Base-by-base conservation (phyloP, 306 rosid genomes). In the Begonia fuchsioides region DNA sequence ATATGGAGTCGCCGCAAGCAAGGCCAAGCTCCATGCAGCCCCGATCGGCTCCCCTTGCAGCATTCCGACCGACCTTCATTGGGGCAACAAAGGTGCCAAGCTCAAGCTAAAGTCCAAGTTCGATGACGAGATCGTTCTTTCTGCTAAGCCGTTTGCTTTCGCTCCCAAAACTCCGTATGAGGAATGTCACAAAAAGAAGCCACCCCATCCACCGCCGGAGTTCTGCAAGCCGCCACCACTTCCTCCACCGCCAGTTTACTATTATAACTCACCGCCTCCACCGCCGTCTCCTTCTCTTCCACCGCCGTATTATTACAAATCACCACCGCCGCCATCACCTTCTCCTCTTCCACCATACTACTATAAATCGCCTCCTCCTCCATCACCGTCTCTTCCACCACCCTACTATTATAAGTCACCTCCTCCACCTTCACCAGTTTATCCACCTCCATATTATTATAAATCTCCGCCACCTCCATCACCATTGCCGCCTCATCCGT, bases 141-240 rank as follows among this genome's bases (percentile, higher is more conserved):
- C 19, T 8, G 78, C 95, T 11, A 76, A 71, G 62, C 76, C 95
- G 47, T 88, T 88, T 62, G 96, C 95, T 8, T 88, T 80, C 67
- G 95, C 90, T 49, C 70, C 96, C 0, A 81, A 81, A 75, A 76
- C 65, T 35, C 90, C 79, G 41, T 68, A 65, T 49, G 14, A 76
- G 50, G 83, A 83, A 60, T 88, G 96, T 47, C 39, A 57, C 1
- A 78, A 83, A 55, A 56, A 57, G 2, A 61, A 67, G 60, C 87
- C 96, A 10, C 44, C 55, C 9, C 53, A 75, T 14, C 93, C 87
- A 14, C 65, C 96, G 50, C 93, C 96, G 0, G 75, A 82, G 17
- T 49, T 72, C 10, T 82, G 78, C 40, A 78, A 57, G 15, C 71
- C 86, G 0, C 86, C 86, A 2, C 44, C 50, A 1, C 43, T 32